Evolutionary conservation across 225 moss, liverwort and hornwort genomes (phyloP).

Genomic region (Takakia lepidozioides): DNA sequence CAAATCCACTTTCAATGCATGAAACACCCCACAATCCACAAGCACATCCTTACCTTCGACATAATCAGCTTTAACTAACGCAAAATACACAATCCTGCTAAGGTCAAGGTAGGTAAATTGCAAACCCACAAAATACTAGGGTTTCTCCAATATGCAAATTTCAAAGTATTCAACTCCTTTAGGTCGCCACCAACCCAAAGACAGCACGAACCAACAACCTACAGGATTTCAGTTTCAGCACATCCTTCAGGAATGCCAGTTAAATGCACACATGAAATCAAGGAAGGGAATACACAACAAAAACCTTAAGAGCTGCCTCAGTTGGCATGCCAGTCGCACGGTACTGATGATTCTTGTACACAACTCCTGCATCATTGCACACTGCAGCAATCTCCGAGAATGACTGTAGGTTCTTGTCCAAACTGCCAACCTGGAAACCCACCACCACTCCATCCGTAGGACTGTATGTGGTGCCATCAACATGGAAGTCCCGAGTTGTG

Average conservation of each 20-base stretch:
- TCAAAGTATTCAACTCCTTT: too few species aligned
- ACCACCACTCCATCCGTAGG: conserved; percentile 56
- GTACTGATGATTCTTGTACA: conserved; percentile 56
- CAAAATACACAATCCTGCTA: too few species aligned
- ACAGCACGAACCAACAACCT: background rate
- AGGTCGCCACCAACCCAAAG: background rate
- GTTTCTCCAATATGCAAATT: too few species aligned
- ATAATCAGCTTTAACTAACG: too few species aligned
- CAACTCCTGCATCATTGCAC: conserved; percentile 87
- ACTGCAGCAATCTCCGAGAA: conserved; percentile 73
- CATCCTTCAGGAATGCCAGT: background rate
- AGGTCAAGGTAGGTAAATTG: too few species aligned
- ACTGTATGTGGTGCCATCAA: conserved; percentile 89
- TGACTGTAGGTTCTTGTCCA: conserved; percentile 67
- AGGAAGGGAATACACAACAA: background rate
- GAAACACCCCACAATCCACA: too few species aligned
- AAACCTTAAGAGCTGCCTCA: conserved; percentile 90
- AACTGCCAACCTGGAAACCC: conserved; percentile 36
- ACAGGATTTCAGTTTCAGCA: too few species aligned
- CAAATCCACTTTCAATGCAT: too few species aligned
- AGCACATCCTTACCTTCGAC: too few species aligned
- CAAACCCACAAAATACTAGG: too few species aligned
- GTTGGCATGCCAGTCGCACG: conserved; percentile 87
- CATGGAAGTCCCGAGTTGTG: conserved; percentile 59
- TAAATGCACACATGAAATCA: background rate